Evolutionary conservation across 257 asterid genomes (phyloP), one percentile per base, ranked within the genome.

Genomic region (Scutellaria baicalensis): DNA sequence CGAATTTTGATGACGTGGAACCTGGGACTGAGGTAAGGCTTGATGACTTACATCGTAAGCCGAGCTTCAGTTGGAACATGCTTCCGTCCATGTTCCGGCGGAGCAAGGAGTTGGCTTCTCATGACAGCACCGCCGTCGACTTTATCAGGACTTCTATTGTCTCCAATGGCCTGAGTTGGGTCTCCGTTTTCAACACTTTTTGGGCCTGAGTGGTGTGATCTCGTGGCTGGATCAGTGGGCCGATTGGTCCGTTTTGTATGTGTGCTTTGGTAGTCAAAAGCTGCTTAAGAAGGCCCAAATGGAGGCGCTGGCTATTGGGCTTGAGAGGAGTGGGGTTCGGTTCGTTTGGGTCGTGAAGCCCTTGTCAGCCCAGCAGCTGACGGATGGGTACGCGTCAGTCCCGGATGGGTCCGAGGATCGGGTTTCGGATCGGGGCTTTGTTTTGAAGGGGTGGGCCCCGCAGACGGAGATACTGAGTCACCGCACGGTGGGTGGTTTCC

Each of bases 231-330:
- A 85, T 67, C 72, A 61, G 0, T 79, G 83, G 10, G 80, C 63
- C 0, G 77, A 79, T 51, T 86, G 64, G 27, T 85, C 90, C 2
- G 96, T 91, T 64, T 57, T 92, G 67, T 87, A 87, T 35, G 93
- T 79, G 27, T 85, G 90, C 42, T 92, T 89, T 75, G 96, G 95
- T 49, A 87, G 96, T 36, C 98, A 89, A 20, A 86, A 81, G 75
- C 1, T 80, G 20, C 66, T 92, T 8, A 82, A 69, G 45, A 77
- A 78, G 44, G 86, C 83, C 49, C 94, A 92, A 69, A 75, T 83
- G 59, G 91, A 86, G 48, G 90, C 95, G 0, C 47, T 89, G 69
- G 82, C 85, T 6, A 71, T n/a, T 36, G 96, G 84, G 75, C 92
- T 92, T 35, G 88, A 86, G 33, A 60, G 18, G 40, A 92, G 98